Conservation (phyloP, 345 rosid genomes). For the Geranium brycei region DNA sequence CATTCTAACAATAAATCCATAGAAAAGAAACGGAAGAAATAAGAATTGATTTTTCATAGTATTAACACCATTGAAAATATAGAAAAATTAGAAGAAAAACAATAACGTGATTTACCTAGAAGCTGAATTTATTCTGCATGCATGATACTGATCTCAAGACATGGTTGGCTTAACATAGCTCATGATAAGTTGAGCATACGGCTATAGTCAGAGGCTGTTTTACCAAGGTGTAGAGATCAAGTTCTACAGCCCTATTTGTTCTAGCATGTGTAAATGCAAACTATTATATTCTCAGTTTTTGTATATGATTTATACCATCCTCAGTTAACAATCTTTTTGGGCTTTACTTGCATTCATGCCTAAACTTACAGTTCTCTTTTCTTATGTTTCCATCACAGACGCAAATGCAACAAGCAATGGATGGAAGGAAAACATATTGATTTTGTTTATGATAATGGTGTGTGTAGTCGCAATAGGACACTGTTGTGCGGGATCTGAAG, state of each 20-base stretch:
- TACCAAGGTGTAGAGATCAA: too few species aligned
- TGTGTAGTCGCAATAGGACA: conserved; percentile 50
- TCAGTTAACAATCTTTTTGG: neutral
- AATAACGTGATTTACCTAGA: neutral
- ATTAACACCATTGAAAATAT: neutral
- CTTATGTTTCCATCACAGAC: conserved; percentile 20
- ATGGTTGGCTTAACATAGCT: too few species aligned
- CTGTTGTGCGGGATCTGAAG: conserved; percentile 64
- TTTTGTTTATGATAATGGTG: conserved; percentile 32
- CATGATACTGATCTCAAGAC: too few species aligned
- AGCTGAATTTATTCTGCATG: neutral
- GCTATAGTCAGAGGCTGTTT: too few species aligned
- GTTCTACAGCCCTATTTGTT: too few species aligned
- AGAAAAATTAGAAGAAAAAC: neutral
- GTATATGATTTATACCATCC: neutral
- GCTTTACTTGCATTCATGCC: neutral
- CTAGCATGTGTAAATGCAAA: too few species aligned
- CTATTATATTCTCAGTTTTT: too few species aligned
- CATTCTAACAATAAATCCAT: too few species aligned
- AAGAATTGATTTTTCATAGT: neutral
- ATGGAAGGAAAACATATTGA: conserved; percentile 42
- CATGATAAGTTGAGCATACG: too few species aligned
- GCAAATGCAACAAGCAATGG: conserved; percentile 23
- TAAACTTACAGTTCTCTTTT: neutral
- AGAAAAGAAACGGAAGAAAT: neutral